Evolutionary conservation across 352 stramenopile genomes (phyloP).

Genomic region (Phytopythium litorale): DNA sequence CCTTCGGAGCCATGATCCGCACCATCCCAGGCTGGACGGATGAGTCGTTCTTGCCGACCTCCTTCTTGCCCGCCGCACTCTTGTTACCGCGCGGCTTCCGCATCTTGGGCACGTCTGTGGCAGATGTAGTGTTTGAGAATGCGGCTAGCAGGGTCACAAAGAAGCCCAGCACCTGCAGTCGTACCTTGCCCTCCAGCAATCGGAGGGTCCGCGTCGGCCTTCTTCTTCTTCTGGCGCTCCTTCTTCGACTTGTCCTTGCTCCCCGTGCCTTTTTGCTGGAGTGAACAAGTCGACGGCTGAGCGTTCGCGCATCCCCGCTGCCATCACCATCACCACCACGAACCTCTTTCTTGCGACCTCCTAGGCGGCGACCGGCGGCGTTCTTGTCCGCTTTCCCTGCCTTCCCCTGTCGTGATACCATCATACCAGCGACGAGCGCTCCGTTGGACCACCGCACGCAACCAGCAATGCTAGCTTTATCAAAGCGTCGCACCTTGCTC

Average conservation of each 20-base stretch:
- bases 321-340: not conserved
- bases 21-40: slow-evolving; percentile 36
- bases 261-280: not conserved
- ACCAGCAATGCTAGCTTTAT: not conserved
- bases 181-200: not conserved
- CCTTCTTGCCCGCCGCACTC: slow-evolving; percentile 24
- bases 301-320: not conserved
- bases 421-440: slow-evolving; percentile 1
- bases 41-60: slow-evolving; percentile 21
- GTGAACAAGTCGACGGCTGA: not conserved
- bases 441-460: not conserved
- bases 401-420: slow-evolving; percentile 21
- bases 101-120: slow-evolving; percentile 31
- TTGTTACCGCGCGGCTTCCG: slow-evolving; percentile 35
- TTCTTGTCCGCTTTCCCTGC: slow-evolving; percentile 35
- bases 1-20: slow-evolving; percentile 52
- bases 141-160: not conserved
- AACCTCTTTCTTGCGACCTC: slow-evolving; percentile 47
- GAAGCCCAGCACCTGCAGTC: not conserved
- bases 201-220: slow-evolving; percentile 6
- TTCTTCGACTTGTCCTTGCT: slow-evolving; percentile 44
- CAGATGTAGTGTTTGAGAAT: too few species aligned
- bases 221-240: slow-evolving; percentile 33
- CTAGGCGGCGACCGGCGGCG: slow-evolving; percentile 19
- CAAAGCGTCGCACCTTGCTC: slow-evolving; percentile 34